phyloP scores from a whole-genome alignment of 2,329 filamentous ascomycete species.

The Fusarium begoniae region DNA sequence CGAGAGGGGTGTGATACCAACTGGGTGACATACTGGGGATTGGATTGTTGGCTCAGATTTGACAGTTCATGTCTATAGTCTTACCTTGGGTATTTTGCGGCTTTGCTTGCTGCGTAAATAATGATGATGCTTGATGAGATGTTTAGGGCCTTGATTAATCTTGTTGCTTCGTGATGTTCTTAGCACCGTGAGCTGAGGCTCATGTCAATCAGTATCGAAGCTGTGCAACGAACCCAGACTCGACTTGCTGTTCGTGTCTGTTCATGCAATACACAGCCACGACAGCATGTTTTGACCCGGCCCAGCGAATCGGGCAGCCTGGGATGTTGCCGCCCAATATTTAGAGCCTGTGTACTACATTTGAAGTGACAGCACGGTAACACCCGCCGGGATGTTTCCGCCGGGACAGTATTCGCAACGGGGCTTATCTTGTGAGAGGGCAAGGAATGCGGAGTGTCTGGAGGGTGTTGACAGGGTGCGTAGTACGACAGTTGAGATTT shows the following conservation, averaged over 20 bases:
- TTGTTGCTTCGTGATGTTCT: neutral
- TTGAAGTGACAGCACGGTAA: conserved; percentile 7
- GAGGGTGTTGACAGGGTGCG: neutral
- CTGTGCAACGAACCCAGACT: conserved; percentile 6
- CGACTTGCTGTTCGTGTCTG: neutral
- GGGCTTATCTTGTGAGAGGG: conserved; percentile 24
- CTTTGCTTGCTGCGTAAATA: conserved; percentile 20
- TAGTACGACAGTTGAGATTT: conserved; percentile 7
- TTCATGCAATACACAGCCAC: neutral
- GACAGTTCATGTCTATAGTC: neutral
- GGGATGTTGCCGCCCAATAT: conserved; percentile 1
- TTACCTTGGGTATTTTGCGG: neutral
- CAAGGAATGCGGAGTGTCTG: neutral
- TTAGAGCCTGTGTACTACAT: neutral
- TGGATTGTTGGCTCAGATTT: neutral
- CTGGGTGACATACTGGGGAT: neutral
- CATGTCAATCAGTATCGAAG: neutral
- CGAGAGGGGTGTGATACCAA: neutral
- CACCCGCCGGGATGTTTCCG: conserved; percentile 30
- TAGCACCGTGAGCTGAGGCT: neutral
- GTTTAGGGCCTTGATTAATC: neutral
- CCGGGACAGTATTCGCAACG: neutral
- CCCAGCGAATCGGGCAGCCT: conserved; percentile 25
- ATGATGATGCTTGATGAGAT: conserved; percentile 14
- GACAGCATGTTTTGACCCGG: conserved; percentile 13